phyloP scores from a whole-genome alignment of 371 early-diverging fungal genomes.

The Umbelopsis sp. region DNA sequence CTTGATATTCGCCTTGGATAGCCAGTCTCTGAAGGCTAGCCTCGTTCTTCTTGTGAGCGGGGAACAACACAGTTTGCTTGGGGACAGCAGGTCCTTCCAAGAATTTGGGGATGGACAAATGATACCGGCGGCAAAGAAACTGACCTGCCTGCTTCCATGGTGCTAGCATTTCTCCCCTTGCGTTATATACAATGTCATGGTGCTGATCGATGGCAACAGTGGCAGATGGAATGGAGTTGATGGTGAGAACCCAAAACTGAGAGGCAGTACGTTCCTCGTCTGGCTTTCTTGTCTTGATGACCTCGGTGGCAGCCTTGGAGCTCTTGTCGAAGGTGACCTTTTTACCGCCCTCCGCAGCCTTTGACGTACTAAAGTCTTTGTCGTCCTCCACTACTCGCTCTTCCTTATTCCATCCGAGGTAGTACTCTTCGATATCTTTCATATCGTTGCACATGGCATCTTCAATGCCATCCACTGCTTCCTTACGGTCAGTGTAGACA shows the following conservation, averaged over 20 bases:
- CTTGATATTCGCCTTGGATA: conserved; percentile 37
- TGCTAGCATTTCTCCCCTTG: neutral
- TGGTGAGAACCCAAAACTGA: conserved; percentile 51
- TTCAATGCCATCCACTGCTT: conserved; percentile 37
- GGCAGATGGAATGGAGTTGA: conserved; percentile 41
- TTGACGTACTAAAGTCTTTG: conserved; percentile 26
- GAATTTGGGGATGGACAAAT: neutral
- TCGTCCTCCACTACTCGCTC: conserved; percentile 22
- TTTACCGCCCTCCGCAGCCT: conserved; percentile 16
- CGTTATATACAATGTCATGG: neutral
- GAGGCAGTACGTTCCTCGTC: conserved; percentile 36
- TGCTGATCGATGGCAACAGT: conserved; percentile 34
- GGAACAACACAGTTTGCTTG: conserved; percentile 27
- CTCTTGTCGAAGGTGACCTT: conserved; percentile 33
- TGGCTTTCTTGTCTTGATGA: conserved; percentile 43
- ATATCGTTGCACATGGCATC: conserved; percentile 44
- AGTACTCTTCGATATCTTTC: conserved; percentile 42
- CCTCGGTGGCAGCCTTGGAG: conserved; percentile 27
- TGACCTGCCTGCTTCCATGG: conserved; percentile 12
- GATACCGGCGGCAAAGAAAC: conserved; percentile 6
- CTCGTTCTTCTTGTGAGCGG: conserved; percentile 35
- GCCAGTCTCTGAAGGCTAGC: conserved; percentile 44
- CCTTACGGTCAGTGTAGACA: conserved; percentile 38
- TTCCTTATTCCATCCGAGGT: conserved; percentile 33
- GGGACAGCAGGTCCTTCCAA: conserved; percentile 26